phyloP scores from a whole-genome alignment of 805 yeast species.

The Hyphopichia homilentoma region DNA sequence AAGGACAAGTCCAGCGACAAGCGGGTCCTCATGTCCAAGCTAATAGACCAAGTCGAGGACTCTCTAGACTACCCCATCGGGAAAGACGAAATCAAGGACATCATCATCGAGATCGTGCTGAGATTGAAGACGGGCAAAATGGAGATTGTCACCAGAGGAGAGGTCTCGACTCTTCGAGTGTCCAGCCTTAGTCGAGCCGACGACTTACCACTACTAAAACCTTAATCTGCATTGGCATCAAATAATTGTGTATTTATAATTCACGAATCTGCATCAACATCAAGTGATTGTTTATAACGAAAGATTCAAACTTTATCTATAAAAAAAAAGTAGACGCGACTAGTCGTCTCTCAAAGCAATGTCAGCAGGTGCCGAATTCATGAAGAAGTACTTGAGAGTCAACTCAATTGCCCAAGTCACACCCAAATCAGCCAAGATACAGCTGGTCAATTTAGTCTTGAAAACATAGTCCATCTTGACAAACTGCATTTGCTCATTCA shows the following conservation, averaged over 20 bases:
- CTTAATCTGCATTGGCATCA: too few relatives aligned
- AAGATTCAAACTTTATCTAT: too few relatives aligned
- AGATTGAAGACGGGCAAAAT: constrained; percentile 15
- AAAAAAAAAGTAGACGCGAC: too few relatives aligned
- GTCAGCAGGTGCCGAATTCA: constrained; percentile 90
- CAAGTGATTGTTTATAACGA: too few relatives aligned
- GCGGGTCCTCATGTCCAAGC: constrained; percentile 20
- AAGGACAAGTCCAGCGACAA: constrained; percentile 5
- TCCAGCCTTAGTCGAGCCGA: constrained; percentile 20
- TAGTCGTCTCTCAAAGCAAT: constrained; percentile 58
- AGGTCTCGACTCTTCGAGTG: constrained; percentile 23
- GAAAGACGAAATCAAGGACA: constrained; percentile 26
- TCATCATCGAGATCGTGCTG: constrained; percentile 17
- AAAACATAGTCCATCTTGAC: constrained; percentile 78
- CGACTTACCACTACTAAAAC: constrained; percentile 21
- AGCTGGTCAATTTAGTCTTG: constrained; percentile 70
- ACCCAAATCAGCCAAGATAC: constrained; percentile 72
- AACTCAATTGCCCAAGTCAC: constrained; percentile 76
- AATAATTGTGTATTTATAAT: too few relatives aligned
- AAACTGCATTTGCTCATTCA: constrained; percentile 87
- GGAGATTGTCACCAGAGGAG: constrained; percentile 17
- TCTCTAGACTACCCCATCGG: constrained; percentile 29
- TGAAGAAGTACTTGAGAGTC: constrained; percentile 76
- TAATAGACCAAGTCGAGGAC: constrained; percentile 28
- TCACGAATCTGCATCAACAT: too few relatives aligned